Evolutionary conservation across 768 basidiomycete species (phyloP).

Genomic region (Lentinula lateritia): DNA sequence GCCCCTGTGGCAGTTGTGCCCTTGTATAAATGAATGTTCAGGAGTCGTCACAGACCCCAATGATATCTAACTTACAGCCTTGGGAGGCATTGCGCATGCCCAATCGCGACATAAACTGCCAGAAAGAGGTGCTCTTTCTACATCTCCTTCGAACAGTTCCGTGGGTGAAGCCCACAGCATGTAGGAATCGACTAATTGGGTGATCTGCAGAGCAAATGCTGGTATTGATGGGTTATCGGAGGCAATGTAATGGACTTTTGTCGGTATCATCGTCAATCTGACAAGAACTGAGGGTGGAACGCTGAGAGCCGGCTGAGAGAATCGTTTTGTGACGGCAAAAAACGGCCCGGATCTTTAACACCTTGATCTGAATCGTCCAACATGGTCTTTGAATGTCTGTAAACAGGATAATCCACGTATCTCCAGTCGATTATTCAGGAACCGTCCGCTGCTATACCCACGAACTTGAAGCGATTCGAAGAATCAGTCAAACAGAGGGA

Average conservation of each 20-base stretch:
- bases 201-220: conserved; percentile 61
- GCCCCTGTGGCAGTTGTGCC: conserved; percentile 21
- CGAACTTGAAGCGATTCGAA: conserved; percentile 14
- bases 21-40: background rate
- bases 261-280: conserved; percentile 24
- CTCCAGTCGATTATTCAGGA: conserved; percentile 22
- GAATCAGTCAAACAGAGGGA: conserved; percentile 21
- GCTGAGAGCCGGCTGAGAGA: too few species aligned
- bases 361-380: background rate
- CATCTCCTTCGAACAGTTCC: conserved; percentile 37
- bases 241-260: conserved; percentile 44
- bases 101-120: conserved; percentile 70
- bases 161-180: conserved; percentile 81
- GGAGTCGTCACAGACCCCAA: too few species aligned
- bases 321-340: too few species aligned
- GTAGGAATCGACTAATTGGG: conserved; percentile 62
- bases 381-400: conserved; percentile 1
- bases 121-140: conserved; percentile 39
- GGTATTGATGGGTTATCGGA: conserved; percentile 48
- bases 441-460: conserved; percentile 29
- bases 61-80: conserved; percentile 21
- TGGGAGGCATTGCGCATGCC: conserved; percentile 77
- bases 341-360: background rate
- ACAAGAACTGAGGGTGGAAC: background rate
- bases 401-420: conserved; percentile 2